Percentiles rank a stretch among this genome's conserved stretches.
phyloP scores from a whole-genome alignment of 306 rosid genomes.

The Parietaria judaica region DNA sequence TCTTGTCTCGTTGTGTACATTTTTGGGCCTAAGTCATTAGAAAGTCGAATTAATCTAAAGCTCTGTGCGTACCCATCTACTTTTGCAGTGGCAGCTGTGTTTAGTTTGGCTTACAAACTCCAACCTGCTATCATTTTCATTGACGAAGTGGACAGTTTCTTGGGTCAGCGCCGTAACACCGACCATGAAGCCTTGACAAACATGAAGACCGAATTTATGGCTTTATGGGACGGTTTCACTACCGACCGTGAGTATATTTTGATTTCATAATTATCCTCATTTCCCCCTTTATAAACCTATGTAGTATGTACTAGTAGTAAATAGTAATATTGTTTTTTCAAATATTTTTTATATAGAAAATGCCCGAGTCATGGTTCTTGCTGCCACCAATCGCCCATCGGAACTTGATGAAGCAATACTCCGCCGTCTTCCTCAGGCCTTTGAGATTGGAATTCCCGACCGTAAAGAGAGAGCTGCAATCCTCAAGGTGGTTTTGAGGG shows the following conservation, averaged over 20 bases:
- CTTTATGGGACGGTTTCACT: constrained; percentile 97
- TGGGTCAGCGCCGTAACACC: constrained; percentile 88
- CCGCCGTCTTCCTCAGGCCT: constrained; percentile 96
- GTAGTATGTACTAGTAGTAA: no score
- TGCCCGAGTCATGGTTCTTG: constrained; percentile 96
- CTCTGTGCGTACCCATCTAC: constrained; percentile 4
- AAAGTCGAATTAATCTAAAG: neutral
- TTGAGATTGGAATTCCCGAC: constrained; percentile 85
- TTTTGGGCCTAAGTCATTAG: neutral
- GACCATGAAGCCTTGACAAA: constrained; percentile 94
- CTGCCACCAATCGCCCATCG: constrained; percentile 97
- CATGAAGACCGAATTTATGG: constrained; percentile 99
- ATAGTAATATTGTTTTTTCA: constrained; percentile 4
- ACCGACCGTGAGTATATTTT: constrained; percentile 69
- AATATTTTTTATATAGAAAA: constrained; percentile 55
- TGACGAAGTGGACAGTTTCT: constrained; percentile 96
- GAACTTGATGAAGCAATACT: constrained; percentile 99
- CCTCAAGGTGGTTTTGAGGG: constrained; percentile 75
- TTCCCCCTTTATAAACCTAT: neutral
- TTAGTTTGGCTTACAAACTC: constrained; percentile 94
- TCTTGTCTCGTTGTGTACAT: neutral
- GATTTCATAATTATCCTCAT: neutral
- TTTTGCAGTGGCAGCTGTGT: constrained; percentile 84
- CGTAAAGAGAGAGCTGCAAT: constrained; percentile 70
- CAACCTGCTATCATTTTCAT: constrained; percentile 98